Evolutionary conservation across 2,329 filamentous ascomycete genomes (phyloP), one percentile per base, ranked within the genome.

Genomic region (Colletotrichum horii): DNA sequence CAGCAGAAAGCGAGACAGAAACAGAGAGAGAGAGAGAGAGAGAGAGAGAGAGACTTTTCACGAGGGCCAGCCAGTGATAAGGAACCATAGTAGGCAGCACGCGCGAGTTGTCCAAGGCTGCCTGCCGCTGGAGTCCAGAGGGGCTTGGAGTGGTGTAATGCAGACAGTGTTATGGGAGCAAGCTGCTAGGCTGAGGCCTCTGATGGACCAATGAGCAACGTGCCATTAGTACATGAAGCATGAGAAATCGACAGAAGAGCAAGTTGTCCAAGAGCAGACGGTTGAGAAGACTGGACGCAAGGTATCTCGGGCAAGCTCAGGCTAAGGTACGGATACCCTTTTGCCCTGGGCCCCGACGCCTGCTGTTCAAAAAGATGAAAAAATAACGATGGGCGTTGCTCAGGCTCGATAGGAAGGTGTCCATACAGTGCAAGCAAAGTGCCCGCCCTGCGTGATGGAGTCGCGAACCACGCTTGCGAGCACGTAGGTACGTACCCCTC

Each of bases 391-490:
- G 48, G 38, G 52, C 14, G 60, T 36, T 52, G 4, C 48, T 67
- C 48, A 43, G 48, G 68, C 58, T 30, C 38, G 38, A 19, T 6
- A n/a, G 38, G 38, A 8, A 30, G 28, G 28, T 61, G 19, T 34
- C 28, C 19, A 32, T 65, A 75, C 72, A 75, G 72, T 75, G 72
- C 38, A n/a, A 38, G 43, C 36, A 75, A 28, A 9, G n/a, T 61
- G 61, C n/a, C 52, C 67, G 26, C 26, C 60, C 22, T 15, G 15
- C n/a, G 28, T 22, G 28, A 70, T 62, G 69, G 72, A n/a, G 56
- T 28, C 52, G 52, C 36, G 36, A 75, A 43, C 62, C 64, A 32
- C 22, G 38, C 55, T 48, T 6, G 43, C 14, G 52, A 56, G 43
- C 32, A 15, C 11, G 43, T 58, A 73, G 64, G 65, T 52, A 76